Percentiles rank a stretch among this genome's conserved stretches.
Conservation (phyloP, 139 green algal genomes). For the Nannochloris sp. region DNA sequence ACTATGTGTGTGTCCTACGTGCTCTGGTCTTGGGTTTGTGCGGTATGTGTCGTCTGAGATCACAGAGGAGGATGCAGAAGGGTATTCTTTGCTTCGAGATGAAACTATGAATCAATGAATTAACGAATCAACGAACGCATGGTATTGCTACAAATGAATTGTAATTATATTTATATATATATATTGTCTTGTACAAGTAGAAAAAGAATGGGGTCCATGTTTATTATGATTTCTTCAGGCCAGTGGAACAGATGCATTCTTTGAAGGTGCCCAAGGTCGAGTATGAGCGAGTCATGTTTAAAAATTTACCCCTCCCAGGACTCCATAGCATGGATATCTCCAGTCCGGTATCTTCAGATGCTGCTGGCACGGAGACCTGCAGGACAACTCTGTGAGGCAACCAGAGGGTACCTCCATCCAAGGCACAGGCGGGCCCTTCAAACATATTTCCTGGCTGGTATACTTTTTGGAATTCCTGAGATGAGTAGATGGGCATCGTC, state of each 20-base stretch:
- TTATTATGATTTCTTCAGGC: conserved; percentile 7
- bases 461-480: conserved; percentile 3
- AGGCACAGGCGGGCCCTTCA: not conserved
- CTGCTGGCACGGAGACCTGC: conserved; percentile 10
- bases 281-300: conserved; percentile 17
- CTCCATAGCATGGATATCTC: conserved; percentile 17
- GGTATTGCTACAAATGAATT: not conserved
- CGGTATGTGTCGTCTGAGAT: conserved; percentile 4
- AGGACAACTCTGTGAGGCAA: conserved; percentile 17
- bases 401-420: conserved; percentile 14
- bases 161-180: not conserved
- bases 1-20: conserved; percentile 1
- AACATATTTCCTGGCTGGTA: not conserved
- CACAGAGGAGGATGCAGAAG: not conserved
- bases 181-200: too few relatives aligned
- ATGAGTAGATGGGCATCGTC: conserved; percentile 9
- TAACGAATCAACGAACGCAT: not conserved
- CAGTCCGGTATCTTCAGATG: not conserved
- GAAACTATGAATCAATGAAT: not conserved
- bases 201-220: not conserved
- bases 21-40: conserved; percentile 2
- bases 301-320: conserved; percentile 11
- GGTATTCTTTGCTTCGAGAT: conserved; percentile 1
- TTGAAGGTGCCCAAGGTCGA: conserved; percentile 2
- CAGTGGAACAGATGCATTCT: not conserved